These are phyloP conservation scores for Xylaria intraflava DNA, from an alignment of 495 filamentous ascomycete species.

Conservation along the genomic window DNA sequence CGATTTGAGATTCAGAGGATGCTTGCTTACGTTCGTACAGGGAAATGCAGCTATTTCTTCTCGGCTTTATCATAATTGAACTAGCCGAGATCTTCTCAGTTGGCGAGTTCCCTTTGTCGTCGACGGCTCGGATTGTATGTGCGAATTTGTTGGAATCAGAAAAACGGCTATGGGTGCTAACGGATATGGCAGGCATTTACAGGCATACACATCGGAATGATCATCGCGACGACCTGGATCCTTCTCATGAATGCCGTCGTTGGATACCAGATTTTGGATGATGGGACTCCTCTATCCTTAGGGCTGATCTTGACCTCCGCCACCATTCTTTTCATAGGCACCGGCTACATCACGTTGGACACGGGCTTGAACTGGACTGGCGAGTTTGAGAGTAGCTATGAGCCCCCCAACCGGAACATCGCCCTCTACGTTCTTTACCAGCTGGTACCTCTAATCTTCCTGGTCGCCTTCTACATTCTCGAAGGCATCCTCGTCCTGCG, in stretches of 20 bases:
- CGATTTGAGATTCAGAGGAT: background rate
- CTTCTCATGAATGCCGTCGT: slow-evolving; percentile 88
- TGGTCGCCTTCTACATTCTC: slow-evolving; percentile 74
- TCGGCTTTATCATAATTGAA: slow-evolving; percentile 79
- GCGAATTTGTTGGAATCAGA: background rate
- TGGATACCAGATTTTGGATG: slow-evolving; percentile 88
- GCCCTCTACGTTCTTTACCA: slow-evolving; percentile 92
- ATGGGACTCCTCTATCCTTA: slow-evolving; percentile 80
- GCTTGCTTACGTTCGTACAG: slow-evolving; percentile 45
- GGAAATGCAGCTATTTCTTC: slow-evolving; percentile 91
- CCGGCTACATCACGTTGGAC: slow-evolving; percentile 92
- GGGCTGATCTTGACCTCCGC: slow-evolving; percentile 68
- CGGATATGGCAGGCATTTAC: slow-evolving; percentile 64
- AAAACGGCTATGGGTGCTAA: slow-evolving; percentile 8
- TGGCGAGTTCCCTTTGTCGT: slow-evolving; percentile 72
- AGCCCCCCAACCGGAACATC: slow-evolving; percentile 60
- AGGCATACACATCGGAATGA: slow-evolving; percentile 85
- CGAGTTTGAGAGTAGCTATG: slow-evolving; percentile 57
- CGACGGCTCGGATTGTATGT: slow-evolving; percentile 60
- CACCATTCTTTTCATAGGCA: slow-evolving; percentile 71
- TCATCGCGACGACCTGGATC: slow-evolving; percentile 83
- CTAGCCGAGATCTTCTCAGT: slow-evolving; percentile 97
- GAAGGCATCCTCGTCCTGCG: slow-evolving; percentile 76
- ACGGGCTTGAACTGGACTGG: slow-evolving; percentile 82
- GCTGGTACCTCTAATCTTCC: slow-evolving; percentile 80